Base-by-base conservation (phyloP, 2,329 filamentous ascomycete species). In the Leptographium radiaticola region DNA sequence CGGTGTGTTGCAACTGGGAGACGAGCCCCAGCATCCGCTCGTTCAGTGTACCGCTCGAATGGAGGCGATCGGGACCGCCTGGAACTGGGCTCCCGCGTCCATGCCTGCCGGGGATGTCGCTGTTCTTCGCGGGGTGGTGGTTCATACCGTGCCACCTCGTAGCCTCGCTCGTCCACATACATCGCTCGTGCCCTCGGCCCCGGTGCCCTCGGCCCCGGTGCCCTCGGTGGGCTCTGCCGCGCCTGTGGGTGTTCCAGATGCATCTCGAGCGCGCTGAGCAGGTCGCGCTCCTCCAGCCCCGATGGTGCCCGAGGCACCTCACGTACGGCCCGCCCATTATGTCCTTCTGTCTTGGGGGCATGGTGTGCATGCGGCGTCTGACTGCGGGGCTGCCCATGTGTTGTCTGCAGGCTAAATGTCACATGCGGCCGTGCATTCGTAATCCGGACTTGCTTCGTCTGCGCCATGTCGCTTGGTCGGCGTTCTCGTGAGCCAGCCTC, bases 31-130 rank as follows among this genome's bases (percentile, higher is more conserved):
- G 57, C 43, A 56, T 61, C 60, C 52, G 58, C 51, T 36, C 59
- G 60, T 25, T 63, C 55, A 40, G 64, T 64, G 53, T 62, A 57
- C 20, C 59, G 56, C 36, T 63, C 58, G 59, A 66, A 67, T 54
- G 63, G 59, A 51, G 67, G 65, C 42, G 68, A 67, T 49, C 61
- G 63, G 16, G 67, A 67, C 57, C 64, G 65, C 15, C 60, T 59
- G 50, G 62, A 63, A 60, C 60, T 55, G 59, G 20, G 18, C 13
- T 49, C 53, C 2, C 36, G 20, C 31, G 13, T 8, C 18, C 13
- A 9, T 34, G 25, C 6, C 20, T 50, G 42, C 4, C 38, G 34
- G 3, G 39, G 3, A 16, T 38, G 40, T 30, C 39, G 36, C 8
- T 40, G 45, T 6, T 38, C 2, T 40, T 49, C 50, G 15, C 30